Conservation (phyloP, 2,329 filamentous ascomycete species). For the Sclerotinia sclerotiorum region DNA sequence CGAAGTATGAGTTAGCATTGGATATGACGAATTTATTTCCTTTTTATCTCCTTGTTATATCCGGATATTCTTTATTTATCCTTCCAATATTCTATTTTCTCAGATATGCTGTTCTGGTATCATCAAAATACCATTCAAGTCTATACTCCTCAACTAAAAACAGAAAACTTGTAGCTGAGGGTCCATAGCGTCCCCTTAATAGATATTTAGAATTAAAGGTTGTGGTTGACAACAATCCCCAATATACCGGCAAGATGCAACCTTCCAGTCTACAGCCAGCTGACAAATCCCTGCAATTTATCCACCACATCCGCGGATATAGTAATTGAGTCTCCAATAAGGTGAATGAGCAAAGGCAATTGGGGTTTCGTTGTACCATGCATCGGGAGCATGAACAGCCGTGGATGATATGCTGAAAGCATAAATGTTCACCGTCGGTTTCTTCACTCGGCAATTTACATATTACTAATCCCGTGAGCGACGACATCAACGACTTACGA, state of each 20-base stretch:
- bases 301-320: too few species aligned
- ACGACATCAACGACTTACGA: neutral
- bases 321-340: neutral
- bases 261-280: neutral
- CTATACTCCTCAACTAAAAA: too few species aligned
- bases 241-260: too few species aligned
- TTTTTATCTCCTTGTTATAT: neutral
- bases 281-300: slow-evolving; percentile 12
- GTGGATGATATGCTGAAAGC: neutral
- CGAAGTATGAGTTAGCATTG: neutral
- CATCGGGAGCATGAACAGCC: neutral
- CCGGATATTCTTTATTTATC: neutral
- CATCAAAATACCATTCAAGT: neutral
- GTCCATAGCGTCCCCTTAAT: too few species aligned
- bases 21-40: neutral
- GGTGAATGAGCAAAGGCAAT: neutral
- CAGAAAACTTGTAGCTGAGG: neutral
- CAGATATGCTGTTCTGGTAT: neutral
- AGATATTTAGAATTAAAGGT: too few species aligned
- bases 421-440: too few species aligned
- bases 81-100: neutral
- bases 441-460: neutral
- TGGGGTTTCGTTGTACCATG: neutral
- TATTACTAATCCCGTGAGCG: neutral
- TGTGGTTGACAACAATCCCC: too few species aligned